Evolutionary conservation across 2,329 filamentous ascomycete species (phyloP).

Genomic region (Stachybotrys elegans): DNA sequence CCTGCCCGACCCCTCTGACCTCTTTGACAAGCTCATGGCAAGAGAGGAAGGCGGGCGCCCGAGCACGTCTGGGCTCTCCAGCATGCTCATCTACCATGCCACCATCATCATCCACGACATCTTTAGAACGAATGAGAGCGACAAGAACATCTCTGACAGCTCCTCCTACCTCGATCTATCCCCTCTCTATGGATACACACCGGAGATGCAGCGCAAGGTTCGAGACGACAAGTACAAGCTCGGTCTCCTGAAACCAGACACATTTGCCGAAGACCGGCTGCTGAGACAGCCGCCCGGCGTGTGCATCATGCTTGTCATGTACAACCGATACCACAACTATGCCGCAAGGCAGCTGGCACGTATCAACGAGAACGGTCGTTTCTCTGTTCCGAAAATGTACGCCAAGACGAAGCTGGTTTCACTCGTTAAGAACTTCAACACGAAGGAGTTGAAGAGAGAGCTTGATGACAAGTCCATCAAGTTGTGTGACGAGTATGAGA

Average conservation of each 20-base stretch:
- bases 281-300: slow-evolving; percentile 62
- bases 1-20: slow-evolving; percentile 21
- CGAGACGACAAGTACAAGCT: slow-evolving; percentile 24
- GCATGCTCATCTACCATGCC: slow-evolving; percentile 42
- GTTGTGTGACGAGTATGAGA: no score
- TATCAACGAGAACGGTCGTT: slow-evolving; percentile 38
- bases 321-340: slow-evolving; percentile 76
- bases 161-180: slow-evolving; percentile 43
- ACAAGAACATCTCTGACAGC: slow-evolving; percentile 23
- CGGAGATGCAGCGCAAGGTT: slow-evolving; percentile 25
- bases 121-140: slow-evolving; percentile 30
- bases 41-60: slow-evolving; percentile 16
- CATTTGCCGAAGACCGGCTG: slow-evolving; percentile 60
- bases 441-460: no score
- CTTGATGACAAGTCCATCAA: neutral
- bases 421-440: neutral
- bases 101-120: slow-evolving; percentile 49
- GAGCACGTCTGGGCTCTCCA: slow-evolving; percentile 38
- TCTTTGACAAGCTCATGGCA: slow-evolving; percentile 25
- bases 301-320: slow-evolving; percentile 65
- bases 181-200: slow-evolving; percentile 35
- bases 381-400: slow-evolving; percentile 20
- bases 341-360: slow-evolving; percentile 62
- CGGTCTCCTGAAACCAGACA: slow-evolving; percentile 47
- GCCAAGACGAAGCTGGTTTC: slow-evolving; percentile 21